Base-by-base conservation (phyloP, 2,329 filamentous ascomycete genomes). In the Fusarium sp. region DNA sequence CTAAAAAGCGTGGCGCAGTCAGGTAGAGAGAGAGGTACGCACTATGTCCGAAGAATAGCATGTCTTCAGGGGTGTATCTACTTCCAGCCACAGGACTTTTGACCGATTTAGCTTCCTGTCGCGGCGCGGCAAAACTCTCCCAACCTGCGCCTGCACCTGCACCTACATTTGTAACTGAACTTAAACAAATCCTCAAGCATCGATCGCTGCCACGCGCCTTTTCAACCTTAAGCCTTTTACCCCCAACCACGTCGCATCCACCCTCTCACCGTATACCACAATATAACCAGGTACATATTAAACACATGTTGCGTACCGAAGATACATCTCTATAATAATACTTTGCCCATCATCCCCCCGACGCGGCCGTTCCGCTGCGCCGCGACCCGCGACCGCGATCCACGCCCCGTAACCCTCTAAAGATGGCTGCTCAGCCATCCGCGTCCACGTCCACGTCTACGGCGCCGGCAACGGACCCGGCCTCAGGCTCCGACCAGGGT, bases 371-470 rank as follows among this genome's bases (percentile, higher is more conserved):
- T 74, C 71, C 72, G 77, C 71, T 73, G 74, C 75, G 75, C 71
- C 67, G 67, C 71, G 68, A 71, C 62, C 51, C 67, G 65, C 68
- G 68, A 70, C 67, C 67, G 67, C 66, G 66, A 68, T 71, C 72
- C 69, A 68, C 72, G 65, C 65, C 57, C 67, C 44, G 45, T 70
- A 55, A 55, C 39, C 51, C 58, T 65, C 30, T 41, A 68, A 75
- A 67, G 72, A 85, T 85, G 82, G 82, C 83, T 67, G 77, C 80
- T 62, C 80, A 80, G 72, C 78, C 78, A 65, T 79, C 81, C 72
- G 74, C 78, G 67, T 76, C 67, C 37, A 65, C 78, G 67, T 76
- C 67, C 37, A 65, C 78, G 66, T 76, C 67, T 33, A 65, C 76
- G 71, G 71, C 70, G 60, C 65, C 75, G 50, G 75, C 75, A 65